These are phyloP conservation scores for Globisporangium lucens DNA, from an alignment of 352 stramenopile genomes.

Conservation along the genomic window DNA sequence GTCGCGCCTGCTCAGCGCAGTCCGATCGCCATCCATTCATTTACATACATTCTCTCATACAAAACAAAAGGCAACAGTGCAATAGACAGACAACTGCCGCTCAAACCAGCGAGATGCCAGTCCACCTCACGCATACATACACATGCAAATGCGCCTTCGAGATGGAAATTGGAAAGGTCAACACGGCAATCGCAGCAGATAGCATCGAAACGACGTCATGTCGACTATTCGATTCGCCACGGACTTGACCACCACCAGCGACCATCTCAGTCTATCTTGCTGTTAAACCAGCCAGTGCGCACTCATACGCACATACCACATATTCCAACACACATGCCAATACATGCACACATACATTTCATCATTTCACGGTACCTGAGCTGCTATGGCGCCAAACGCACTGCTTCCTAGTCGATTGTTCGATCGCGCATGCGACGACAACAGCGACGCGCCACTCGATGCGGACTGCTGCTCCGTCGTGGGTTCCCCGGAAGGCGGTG, in stretches of 20 bases:
- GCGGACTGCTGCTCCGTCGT: slow-evolving; percentile 11
- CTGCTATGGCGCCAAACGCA: neutral
- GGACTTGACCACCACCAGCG: neutral
- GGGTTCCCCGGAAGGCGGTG: slow-evolving; percentile 6
- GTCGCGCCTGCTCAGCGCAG: slow-evolving; percentile 5
- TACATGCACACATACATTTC: neutral
- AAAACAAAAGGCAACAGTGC: neutral
- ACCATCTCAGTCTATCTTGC: neutral
- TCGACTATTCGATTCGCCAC: slow-evolving; percentile 6
- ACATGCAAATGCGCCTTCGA: neutral
- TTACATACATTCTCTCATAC: neutral
- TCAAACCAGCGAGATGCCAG: neutral
- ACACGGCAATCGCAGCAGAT: neutral
- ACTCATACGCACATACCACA: neutral
- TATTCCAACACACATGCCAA: neutral
- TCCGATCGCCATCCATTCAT: neutral
- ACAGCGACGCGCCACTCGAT: neutral
- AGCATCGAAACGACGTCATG: neutral
- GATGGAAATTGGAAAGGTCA: neutral
- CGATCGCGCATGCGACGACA: neutral
- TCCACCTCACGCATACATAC: neutral
- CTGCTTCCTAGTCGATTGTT: neutral
- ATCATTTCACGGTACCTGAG: neutral
- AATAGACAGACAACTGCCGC: neutral
- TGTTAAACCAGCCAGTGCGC: neutral